Evolutionary conservation across 805 yeast genomes (phyloP).

Genomic region (Candida loeiensis): DNA sequence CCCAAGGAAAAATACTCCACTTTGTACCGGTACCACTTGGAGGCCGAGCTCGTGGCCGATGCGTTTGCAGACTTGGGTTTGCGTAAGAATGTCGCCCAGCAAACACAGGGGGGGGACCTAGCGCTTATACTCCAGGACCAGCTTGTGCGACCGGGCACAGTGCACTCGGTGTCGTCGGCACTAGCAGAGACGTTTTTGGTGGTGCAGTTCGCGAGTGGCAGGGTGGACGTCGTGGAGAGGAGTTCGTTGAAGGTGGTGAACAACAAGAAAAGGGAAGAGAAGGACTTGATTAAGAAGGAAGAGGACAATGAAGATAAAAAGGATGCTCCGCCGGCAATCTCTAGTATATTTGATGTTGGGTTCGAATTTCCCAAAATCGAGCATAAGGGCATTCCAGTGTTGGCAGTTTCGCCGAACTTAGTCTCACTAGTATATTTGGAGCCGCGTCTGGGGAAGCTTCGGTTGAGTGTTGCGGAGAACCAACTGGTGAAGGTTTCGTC

Average conservation of each 20-base stretch:
- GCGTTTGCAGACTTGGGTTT: slow-evolving; percentile 31
- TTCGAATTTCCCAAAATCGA: slow-evolving; percentile 40
- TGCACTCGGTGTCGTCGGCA: slow-evolving; percentile 30
- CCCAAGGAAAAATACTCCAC: slow-evolving; percentile 14
- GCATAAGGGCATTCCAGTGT: slow-evolving; percentile 15
- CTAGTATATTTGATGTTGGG: slow-evolving; percentile 52
- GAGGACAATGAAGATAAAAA: too few relatives aligned
- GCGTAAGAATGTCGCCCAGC: slow-evolving; percentile 14
- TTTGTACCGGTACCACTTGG: slow-evolving; percentile 28
- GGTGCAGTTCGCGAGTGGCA: slow-evolving; percentile 41
- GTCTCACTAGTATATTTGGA: slow-evolving; percentile 35
- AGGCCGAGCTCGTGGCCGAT: slow-evolving; percentile 21
- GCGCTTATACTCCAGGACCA: slow-evolving; percentile 27
- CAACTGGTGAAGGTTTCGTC: slow-evolving; percentile 13
- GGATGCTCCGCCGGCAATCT: too few relatives aligned
- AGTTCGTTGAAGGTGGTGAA: slow-evolving; percentile 21
- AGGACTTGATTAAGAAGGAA: slow-evolving; percentile 2
- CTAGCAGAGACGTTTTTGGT: slow-evolving; percentile 40
- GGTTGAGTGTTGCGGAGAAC: slow-evolving; percentile 21
- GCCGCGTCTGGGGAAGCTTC: slow-evolving; percentile 13
- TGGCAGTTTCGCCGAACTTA: slow-evolving; percentile 50
- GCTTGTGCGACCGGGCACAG: slow-evolving; percentile 21
- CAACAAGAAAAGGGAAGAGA: slow-evolving; percentile 5
- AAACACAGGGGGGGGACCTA: not conserved
- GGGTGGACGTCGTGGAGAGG: slow-evolving; percentile 45